These are phyloP conservation scores for Lactarius tabidus DNA, from an alignment of 768 basidiomycete genomes.

Conservation along the genomic window DNA sequence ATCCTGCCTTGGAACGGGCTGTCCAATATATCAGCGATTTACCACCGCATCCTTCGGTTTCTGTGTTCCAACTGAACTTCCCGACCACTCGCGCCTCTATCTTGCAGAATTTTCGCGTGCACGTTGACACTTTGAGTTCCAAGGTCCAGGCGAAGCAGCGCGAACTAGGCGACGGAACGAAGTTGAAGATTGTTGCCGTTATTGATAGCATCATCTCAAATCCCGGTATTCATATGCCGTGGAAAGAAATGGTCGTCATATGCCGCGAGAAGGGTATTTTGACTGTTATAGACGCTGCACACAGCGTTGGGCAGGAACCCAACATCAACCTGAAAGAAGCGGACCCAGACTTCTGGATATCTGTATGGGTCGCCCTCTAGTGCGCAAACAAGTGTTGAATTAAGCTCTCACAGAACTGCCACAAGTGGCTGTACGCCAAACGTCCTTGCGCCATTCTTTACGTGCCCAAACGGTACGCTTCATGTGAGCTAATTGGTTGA, in stretches of 20 bases:
- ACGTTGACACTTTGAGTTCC: constrained; percentile 34
- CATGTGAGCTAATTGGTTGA: too few species aligned
- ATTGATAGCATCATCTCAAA: constrained; percentile 63
- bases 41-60: constrained; percentile 48
- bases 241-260: constrained; percentile 64
- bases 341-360: constrained; percentile 74
- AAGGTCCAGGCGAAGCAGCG: constrained; percentile 17
- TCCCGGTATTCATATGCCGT: constrained; percentile 63
- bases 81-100: constrained; percentile 56
- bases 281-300: constrained; percentile 76
- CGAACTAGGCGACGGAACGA: constrained; percentile 23
- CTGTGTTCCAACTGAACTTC: constrained; percentile 49
- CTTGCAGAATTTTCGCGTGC: constrained; percentile 43
- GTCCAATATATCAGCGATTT: constrained; percentile 52
- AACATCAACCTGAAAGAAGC: constrained; percentile 52
- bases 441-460: constrained; percentile 68
- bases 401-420: constrained; percentile 55
- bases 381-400: not conserved
- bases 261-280: constrained; percentile 59
- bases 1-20: constrained; percentile 49
- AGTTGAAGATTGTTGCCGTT: constrained; percentile 56
- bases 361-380: constrained; percentile 42
- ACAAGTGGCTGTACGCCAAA: constrained; percentile 81
- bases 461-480: constrained; percentile 56
- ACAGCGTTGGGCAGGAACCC: constrained; percentile 69